A percentile compares a stretch with the other conserved stretches of the same genome.
Conservation (phyloP, 2,329 filamentous ascomycete species). For the Metarhizium rileyi region DNA sequence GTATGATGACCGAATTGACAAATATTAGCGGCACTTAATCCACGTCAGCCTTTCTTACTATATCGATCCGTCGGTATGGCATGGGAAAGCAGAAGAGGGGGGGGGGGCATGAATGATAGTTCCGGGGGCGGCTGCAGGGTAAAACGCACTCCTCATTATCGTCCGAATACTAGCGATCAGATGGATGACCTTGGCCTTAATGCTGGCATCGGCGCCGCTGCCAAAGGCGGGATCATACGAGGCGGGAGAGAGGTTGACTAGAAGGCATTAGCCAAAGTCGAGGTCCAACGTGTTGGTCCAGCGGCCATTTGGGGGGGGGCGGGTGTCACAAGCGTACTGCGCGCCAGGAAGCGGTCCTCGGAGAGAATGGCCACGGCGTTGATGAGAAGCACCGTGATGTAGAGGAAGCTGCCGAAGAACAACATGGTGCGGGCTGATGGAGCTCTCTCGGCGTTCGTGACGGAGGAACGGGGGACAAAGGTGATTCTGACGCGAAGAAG, state of each 20-base stretch:
- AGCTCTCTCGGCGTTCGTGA: no score
- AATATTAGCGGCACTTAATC: conserved; percentile 71
- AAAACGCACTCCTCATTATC: conserved; percentile 69
- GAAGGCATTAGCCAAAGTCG: not conserved
- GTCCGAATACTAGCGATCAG: conserved; percentile 84
- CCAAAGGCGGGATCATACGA: conserved; percentile 72
- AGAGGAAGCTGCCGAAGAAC: conserved; percentile 63
- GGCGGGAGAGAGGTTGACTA: conserved; percentile 65
- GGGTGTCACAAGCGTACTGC: conserved; percentile 35
- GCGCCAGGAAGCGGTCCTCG: conserved; percentile 84
- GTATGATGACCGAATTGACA: conserved; percentile 72
- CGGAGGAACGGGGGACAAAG: no score
- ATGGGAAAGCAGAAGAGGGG: no score
- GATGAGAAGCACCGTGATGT: conserved; percentile 74
- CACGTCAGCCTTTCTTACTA: not conserved
- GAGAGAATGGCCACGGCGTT: conserved; percentile 92
- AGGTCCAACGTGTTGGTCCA: not conserved
- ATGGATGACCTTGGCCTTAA: conserved; percentile 82
- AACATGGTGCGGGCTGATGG: conserved; percentile 42
- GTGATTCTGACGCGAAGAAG: not conserved
- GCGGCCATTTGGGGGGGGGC: not conserved
- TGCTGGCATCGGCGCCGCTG: conserved; percentile 58
- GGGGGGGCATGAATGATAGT: no score
- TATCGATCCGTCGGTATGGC: no score
- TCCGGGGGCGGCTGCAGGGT: not conserved